A percentile compares a stretch with the other conserved stretches of the same genome.
Evolutionary conservation across 805 yeast species (phyloP).

Genomic region (Lipomyces yamadae): DNA sequence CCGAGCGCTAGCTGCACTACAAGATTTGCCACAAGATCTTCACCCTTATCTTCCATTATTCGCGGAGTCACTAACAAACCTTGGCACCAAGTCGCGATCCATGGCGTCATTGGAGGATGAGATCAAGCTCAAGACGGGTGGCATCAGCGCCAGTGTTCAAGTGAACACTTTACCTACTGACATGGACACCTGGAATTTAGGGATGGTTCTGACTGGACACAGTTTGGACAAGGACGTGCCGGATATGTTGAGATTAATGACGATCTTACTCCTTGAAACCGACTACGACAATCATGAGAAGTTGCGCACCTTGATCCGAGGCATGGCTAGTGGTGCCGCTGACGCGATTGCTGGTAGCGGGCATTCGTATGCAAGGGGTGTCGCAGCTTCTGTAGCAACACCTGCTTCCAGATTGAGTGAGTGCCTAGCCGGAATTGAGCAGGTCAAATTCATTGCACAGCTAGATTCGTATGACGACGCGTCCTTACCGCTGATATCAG

Average conservation of each 20-base stretch:
- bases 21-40: conserved; percentile 62
- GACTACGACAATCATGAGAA: conserved; percentile 70
- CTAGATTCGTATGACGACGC: conserved; percentile 60
- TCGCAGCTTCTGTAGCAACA: conserved; percentile 67
- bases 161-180: conserved; percentile 61
- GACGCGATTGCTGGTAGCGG: conserved; percentile 86
- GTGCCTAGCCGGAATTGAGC: conserved; percentile 72
- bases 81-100: conserved; percentile 75
- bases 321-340: conserved; percentile 74
- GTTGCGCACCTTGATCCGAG: conserved; percentile 71
- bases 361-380: conserved; percentile 76
- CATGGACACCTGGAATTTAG: conserved; percentile 50
- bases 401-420: conserved; percentile 66
- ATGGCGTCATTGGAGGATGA: conserved; percentile 85
- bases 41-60: conserved; percentile 77
- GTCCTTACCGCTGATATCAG: conserved; percentile 60
- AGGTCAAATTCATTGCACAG: conserved; percentile 69
- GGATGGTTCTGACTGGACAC: conserved; percentile 67
- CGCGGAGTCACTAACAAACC: conserved; percentile 75
- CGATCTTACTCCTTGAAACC: conserved; percentile 69
- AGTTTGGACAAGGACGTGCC: conserved; percentile 67
- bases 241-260: conserved; percentile 67
- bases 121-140: conserved; percentile 84
- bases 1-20: conserved; percentile 66
- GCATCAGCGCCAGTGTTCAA: conserved; percentile 66